Percentiles rank a stretch among this genome's conserved stretches.
These are phyloP conservation scores for Phytophthora fragariaefolia DNA, from an alignment of 352 stramenopile species.

Conservation along the genomic window DNA sequence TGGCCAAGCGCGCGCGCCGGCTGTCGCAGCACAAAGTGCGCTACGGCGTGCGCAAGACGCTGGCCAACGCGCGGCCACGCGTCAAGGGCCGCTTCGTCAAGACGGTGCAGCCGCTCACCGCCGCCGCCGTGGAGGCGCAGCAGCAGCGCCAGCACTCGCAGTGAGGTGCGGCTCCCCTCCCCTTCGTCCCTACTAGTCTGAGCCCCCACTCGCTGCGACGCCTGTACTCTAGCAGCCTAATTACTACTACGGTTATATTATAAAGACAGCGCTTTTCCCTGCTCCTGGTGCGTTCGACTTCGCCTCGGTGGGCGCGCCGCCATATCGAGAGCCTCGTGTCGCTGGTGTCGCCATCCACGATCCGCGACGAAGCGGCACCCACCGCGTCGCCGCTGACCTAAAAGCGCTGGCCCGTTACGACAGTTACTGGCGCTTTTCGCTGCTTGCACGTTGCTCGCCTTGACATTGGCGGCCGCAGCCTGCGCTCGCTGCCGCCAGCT, in stretches of 20 bases:
- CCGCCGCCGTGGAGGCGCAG: constrained; percentile 56
- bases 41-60: constrained; percentile 83
- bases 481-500: background rate
- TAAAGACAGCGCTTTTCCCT: constrained; percentile 22
- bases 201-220: constrained; percentile 10
- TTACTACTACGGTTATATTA: constrained; percentile 31
- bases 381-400: background rate
- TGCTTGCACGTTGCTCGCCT: too few species aligned
- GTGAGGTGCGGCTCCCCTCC: background rate
- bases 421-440: background rate
- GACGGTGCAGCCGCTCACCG: constrained; percentile 80
- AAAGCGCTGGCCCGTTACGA: background rate
- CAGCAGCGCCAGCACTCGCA: constrained; percentile 3
- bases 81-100: constrained; percentile 88
- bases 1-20: constrained; percentile 75
- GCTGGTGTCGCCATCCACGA: constrained; percentile 7
- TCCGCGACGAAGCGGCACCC: background rate
- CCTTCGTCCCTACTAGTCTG: background rate
- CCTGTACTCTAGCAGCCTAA: constrained; percentile 29
- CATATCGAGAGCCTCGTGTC: background rate
- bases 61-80: constrained; percentile 76
- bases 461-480: too few species aligned
- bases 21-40: constrained; percentile 79
- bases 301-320: background rate
- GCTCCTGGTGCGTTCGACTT: background rate